Conservation (phyloP, 495 filamentous ascomycete genomes). For the Podospora australis region DNA sequence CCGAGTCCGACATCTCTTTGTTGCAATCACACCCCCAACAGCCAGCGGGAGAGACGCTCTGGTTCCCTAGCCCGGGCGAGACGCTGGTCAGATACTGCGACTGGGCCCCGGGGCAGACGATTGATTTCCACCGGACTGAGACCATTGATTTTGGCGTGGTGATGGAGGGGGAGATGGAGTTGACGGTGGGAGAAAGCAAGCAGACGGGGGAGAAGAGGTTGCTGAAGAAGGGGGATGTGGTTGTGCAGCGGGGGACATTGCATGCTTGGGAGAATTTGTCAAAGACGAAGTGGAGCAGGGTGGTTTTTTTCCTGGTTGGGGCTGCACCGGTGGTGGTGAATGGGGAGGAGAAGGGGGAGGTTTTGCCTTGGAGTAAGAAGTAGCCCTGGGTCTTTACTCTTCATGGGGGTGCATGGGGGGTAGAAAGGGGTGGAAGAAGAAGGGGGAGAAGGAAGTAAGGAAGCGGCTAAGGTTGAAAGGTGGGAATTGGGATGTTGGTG, state of each 20-base stretch:
- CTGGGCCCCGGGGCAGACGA: slow-evolving; percentile 35
- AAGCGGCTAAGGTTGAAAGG: too few relatives aligned
- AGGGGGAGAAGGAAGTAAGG: too few relatives aligned
- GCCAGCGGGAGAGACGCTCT: slow-evolving; percentile 25
- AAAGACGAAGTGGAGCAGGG: slow-evolving; percentile 43
- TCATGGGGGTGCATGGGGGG: too few relatives aligned
- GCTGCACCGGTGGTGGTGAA: slow-evolving; percentile 32
- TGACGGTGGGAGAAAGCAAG: slow-evolving; percentile 30
- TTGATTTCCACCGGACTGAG: slow-evolving; percentile 54
- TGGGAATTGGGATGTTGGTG: too few relatives aligned
- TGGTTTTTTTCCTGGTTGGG: slow-evolving; percentile 49
- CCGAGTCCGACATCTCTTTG: slow-evolving; percentile 33
- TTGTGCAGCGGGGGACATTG: slow-evolving; percentile 51
- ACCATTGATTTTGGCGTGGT: slow-evolving; percentile 63
- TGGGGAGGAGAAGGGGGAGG: slow-evolving; percentile 38
- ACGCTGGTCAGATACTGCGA: slow-evolving; percentile 48
- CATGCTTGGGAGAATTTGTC: slow-evolving; percentile 56
- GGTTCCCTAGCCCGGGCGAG: slow-evolving; percentile 27
- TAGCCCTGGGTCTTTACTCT: too few relatives aligned
- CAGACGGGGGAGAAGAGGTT: slow-evolving; percentile 48
- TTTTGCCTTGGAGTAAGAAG: slow-evolving; percentile 14
- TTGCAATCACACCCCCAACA: slow-evolving; percentile 28
- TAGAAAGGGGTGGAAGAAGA: too few relatives aligned
- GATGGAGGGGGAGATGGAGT: slow-evolving; percentile 54
- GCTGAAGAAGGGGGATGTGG: slow-evolving; percentile 48